phyloP scores from a whole-genome alignment of 306 rosid species.

The Adenanthera pavonina region DNA sequence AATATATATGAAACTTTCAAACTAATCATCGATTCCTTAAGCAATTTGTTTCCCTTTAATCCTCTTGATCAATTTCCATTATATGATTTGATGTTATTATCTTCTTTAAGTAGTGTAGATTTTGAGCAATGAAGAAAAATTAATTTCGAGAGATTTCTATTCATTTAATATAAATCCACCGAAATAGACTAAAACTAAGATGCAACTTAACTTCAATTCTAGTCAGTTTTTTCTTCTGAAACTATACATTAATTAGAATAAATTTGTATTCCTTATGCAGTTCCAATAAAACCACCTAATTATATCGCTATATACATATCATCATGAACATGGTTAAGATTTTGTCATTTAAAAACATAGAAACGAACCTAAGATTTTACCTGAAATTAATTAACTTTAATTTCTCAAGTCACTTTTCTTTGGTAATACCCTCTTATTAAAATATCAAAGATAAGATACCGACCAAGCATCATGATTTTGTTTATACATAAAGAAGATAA shows the following conservation, averaged over 20 bases:
- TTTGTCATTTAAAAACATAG: background rate
- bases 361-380: background rate
- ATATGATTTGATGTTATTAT: background rate
- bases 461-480: constrained; percentile 58
- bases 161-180: background rate
- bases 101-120: background rate
- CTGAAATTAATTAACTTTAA: background rate
- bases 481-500: constrained; percentile 18
- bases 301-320: too few relatives aligned
- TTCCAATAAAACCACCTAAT: background rate
- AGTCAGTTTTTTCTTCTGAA: background rate
- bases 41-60: background rate
- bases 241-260: background rate
- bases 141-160: background rate
- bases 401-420: background rate
- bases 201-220: background rate
- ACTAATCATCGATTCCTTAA: constrained; percentile 2
- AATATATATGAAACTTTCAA: background rate
- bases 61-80: background rate
- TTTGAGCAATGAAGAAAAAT: background rate
- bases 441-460: constrained; percentile 49
- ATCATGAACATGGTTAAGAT: background rate
- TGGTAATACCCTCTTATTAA: background rate
- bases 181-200: too few relatives aligned
- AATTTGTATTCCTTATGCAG: background rate